Percentiles rank a stretch among this genome's conserved stretches.
phyloP scores from a whole-genome alignment of 768 basidiomycete species.

The Coprinopsis cinerea region DNA sequence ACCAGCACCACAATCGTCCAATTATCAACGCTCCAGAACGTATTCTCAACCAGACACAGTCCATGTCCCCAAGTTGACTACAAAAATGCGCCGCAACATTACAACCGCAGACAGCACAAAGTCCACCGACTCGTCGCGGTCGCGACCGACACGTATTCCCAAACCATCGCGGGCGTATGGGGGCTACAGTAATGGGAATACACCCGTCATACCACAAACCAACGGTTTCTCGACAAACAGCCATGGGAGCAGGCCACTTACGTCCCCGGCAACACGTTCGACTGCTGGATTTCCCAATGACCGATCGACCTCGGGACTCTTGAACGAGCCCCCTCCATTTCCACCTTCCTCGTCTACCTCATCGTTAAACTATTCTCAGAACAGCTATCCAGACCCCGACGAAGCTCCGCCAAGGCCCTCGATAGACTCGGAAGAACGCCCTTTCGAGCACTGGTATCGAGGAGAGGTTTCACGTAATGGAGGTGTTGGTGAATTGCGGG shows the following conservation, averaged over 20 bases:
- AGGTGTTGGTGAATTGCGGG: slow-evolving; percentile 79
- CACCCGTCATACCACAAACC: slow-evolving; percentile 12
- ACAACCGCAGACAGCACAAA: slow-evolving; percentile 2
- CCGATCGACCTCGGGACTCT: slow-evolving; percentile 34
- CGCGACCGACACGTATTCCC: slow-evolving; percentile 51
- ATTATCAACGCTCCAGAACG: slow-evolving; percentile 51
- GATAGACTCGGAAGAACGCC: slow-evolving; percentile 73
- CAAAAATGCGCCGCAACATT: slow-evolving; percentile 21
- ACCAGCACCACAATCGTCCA: slow-evolving; percentile 21
- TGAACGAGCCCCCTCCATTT: slow-evolving; percentile 66
- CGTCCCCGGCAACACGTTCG: slow-evolving; percentile 4
- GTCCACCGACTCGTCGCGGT: slow-evolving; percentile 32
- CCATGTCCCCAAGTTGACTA: slow-evolving; percentile 19
- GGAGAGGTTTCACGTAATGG: slow-evolving; percentile 83
- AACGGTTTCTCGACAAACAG: slow-evolving; percentile 13
- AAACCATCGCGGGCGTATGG: slow-evolving; percentile 26
- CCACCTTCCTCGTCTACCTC: slow-evolving; percentile 41
- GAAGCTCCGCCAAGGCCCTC: slow-evolving; percentile 50
- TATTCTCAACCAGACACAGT: slow-evolving; percentile 58
- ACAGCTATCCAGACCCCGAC: slow-evolving; percentile 19
- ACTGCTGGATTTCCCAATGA: slow-evolving; percentile 2
- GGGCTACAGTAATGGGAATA: slow-evolving; percentile 15
- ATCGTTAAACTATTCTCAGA: slow-evolving; percentile 22
- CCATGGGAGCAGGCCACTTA: background rate
- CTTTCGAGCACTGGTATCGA: slow-evolving; percentile 88